A percentile compares a stretch with the other conserved stretches of the same genome.
Conservation (phyloP, 2,329 filamentous ascomycete species). For the Talaromyces sp. region DNA sequence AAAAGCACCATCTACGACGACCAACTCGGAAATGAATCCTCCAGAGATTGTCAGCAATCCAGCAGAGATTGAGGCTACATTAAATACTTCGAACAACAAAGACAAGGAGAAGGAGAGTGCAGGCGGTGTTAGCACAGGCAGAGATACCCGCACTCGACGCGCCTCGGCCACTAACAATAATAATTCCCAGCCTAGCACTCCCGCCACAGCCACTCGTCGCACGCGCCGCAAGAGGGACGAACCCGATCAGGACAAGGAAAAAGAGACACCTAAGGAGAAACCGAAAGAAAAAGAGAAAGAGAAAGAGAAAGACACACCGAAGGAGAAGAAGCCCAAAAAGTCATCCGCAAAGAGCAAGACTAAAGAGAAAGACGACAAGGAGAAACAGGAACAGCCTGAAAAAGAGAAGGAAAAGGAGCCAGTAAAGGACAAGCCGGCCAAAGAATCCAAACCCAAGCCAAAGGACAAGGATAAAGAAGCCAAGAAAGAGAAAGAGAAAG, state of each 20-base stretch:
- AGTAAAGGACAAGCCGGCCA: neutral
- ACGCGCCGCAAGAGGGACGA: constrained; percentile 39
- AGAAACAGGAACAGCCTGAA: constrained; percentile 24
- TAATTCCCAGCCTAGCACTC: constrained; percentile 21
- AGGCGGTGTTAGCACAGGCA: constrained; percentile 11
- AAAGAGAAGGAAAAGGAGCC: constrained; percentile 25
- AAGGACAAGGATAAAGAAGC: constrained; percentile 20
- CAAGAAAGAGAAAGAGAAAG: constrained; percentile 14
- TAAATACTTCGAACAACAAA: neutral
- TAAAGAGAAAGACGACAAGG: constrained; percentile 20
- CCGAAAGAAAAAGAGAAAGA: constrained; percentile 20
- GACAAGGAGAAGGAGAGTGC: constrained; percentile 11
- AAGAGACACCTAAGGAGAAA: constrained; percentile 26
- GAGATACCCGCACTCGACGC: constrained; percentile 30
- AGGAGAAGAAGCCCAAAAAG: constrained; percentile 10
- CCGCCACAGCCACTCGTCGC: constrained; percentile 19
- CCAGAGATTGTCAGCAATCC: neutral
- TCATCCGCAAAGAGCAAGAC: constrained; percentile 17
- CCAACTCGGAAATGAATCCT: constrained; percentile 6
- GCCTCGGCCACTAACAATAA: constrained; percentile 23
- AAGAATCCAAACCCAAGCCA: constrained; percentile 17
- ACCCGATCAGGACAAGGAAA: constrained; percentile 23
- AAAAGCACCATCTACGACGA: neutral
- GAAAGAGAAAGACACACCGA: constrained; percentile 25
- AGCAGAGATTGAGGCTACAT: neutral